These are phyloP conservation scores for Triticum monococcum DNA, from an alignment of 176 grass and related monocot genomes.

Conservation along the genomic window DNA sequence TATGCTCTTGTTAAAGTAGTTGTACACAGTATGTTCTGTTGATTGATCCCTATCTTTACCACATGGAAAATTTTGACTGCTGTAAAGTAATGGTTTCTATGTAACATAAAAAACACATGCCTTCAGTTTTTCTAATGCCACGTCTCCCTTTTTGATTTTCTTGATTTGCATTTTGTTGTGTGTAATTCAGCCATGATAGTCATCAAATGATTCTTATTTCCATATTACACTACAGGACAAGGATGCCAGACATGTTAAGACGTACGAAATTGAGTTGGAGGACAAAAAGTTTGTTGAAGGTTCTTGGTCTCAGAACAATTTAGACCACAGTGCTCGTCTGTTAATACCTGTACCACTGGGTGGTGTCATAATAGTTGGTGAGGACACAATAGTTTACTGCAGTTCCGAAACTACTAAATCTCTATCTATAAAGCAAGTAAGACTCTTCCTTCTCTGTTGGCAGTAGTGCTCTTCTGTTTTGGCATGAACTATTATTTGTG, in stretches of 20 bases:
- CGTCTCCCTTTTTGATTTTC: neutral
- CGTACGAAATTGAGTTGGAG: constrained; percentile 62
- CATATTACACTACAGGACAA: constrained; percentile 46
- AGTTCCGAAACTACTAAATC: constrained; percentile 56
- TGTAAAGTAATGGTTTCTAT: constrained; percentile 1
- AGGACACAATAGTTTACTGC: constrained; percentile 65
- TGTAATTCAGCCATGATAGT: neutral
- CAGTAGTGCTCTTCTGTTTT: neutral
- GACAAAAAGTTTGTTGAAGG: constrained; percentile 68
- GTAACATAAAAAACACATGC: neutral
- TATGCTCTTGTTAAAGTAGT: neutral
- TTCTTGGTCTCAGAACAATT: constrained; percentile 68
- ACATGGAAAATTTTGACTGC: neutral
- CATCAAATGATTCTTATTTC: neutral
- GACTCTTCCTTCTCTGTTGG: neutral
- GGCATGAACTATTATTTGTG: neutral
- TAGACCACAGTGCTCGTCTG: constrained; percentile 62
- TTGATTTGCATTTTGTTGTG: neutral
- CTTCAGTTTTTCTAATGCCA: neutral
- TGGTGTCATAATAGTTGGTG: constrained; percentile 72
- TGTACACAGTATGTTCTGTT: neutral
- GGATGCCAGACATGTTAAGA: constrained; percentile 70
- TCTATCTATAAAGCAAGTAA: constrained; percentile 60
- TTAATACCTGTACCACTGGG: constrained; percentile 68
- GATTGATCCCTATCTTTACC: neutral